Evolutionary conservation across 2,329 filamentous ascomycete species (phyloP).

Genomic region (Neonectria ditissima): DNA sequence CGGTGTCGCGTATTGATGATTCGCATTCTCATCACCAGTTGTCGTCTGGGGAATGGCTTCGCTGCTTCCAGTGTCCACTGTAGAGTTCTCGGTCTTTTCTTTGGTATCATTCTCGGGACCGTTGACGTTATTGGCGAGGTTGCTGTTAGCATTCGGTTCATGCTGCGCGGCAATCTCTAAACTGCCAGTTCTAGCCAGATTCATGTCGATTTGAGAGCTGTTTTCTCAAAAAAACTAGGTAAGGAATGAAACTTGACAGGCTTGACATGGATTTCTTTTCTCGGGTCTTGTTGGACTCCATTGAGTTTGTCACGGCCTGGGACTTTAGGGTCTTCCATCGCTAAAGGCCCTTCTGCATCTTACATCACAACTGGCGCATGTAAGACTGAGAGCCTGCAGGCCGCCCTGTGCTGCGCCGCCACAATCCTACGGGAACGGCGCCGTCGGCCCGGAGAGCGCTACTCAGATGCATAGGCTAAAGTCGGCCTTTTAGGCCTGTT

Average conservation of each 20-base stretch:
- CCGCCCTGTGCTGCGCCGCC: conserved; percentile 8
- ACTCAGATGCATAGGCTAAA: conserved; percentile 27
- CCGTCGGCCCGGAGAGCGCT: conserved; percentile 28
- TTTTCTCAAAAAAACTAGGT: not conserved
- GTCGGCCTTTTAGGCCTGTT: not conserved
- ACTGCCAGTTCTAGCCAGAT: conserved; percentile 1
- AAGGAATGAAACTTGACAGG: not conserved
- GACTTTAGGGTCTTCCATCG: conserved; percentile 1
- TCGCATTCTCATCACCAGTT: conserved; percentile 4
- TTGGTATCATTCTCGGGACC: not conserved
- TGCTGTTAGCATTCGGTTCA: not conserved
- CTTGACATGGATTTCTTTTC: not conserved
- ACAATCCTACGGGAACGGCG: conserved; percentile 26
- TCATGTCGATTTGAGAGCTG: conserved; percentile 5
- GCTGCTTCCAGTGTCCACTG: conserved; percentile 6
- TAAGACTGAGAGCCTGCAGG: conserved; percentile 19
- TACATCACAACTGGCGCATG: conserved; percentile 15
- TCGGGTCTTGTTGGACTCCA: not conserved
- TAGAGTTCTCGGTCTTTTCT: not conserved
- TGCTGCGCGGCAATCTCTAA: conserved; percentile 5
- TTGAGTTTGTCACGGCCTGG: not conserved
- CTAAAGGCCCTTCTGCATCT: not conserved
- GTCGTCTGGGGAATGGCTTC: not conserved
- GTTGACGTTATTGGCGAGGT: not conserved
- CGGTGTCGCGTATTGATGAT: conserved; percentile 27